Evolutionary conservation across 257 asterid species (phyloP).

Genomic region (Nicotiana noctiflora): DNA sequence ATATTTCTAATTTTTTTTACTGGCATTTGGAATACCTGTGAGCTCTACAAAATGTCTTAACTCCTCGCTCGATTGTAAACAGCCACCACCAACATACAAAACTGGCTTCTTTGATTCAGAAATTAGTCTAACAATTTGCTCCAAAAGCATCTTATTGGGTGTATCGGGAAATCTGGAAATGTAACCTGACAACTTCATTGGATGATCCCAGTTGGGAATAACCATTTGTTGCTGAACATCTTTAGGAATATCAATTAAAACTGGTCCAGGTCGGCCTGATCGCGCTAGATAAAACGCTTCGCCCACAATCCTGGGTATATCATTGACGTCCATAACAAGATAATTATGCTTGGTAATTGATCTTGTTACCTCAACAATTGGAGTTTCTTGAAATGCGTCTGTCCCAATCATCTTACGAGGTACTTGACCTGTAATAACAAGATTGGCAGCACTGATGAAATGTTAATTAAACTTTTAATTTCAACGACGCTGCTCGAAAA

Average conservation of each 20-base stretch:
- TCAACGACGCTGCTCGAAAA: too few species aligned
- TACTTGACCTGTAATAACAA: constrained; percentile 62
- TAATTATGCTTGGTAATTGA: constrained; percentile 81
- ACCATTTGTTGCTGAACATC: constrained; percentile 82
- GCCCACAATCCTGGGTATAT: constrained; percentile 59
- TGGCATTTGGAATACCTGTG: constrained; percentile 56
- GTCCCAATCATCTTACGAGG: constrained; percentile 83
- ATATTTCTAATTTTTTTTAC: constrained; percentile 10
- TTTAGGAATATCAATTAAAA: constrained; percentile 72
- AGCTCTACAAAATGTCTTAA: constrained; percentile 53
- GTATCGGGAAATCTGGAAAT: constrained; percentile 55
- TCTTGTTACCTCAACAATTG: constrained; percentile 73
- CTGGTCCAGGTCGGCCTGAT: constrained; percentile 80
- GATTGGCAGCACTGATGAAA: too few species aligned
- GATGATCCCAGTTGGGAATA: constrained; percentile 61
- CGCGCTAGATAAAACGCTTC: constrained; percentile 56
- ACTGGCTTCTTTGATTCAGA: constrained; percentile 62
- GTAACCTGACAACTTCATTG: constrained; percentile 54
- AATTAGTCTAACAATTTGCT: constrained; percentile 54
- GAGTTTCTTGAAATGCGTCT: constrained; percentile 81
- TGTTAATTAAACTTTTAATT: too few species aligned
- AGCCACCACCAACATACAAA: constrained; percentile 85
- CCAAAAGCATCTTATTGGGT: constrained; percentile 32
- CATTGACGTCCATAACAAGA: constrained; percentile 60
- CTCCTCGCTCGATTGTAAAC: constrained; percentile 64